Evolutionary conservation across 306 rosid species (phyloP), one percentile per base, ranked within the genome.

Genomic region (Cyamopsis tetragonoloba): DNA sequence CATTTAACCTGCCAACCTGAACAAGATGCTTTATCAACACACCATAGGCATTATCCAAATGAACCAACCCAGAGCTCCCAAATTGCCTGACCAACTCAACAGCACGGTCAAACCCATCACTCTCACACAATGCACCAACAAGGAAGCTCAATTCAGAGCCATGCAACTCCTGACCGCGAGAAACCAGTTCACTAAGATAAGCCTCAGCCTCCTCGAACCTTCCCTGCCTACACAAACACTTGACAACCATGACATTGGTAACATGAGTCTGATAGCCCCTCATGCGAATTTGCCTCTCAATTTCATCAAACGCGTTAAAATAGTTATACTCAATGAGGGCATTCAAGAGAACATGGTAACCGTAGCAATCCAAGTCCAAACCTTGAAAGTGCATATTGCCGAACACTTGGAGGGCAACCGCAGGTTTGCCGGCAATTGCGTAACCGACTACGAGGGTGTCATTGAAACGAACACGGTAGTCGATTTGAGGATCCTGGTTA

Each of bases 301-400:
- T 74, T 2, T 15, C 67, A 30, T 78, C 49, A 57, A 87, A 82
- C 0, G 78, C 86, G 37, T 89, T 82, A 17, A 77, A 72, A 65
- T 64, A 66, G 7, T 62, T 80, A 19, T 76, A 54, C 67, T 89
- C 93, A 22, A 73, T 88, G 14, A 92, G 70, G 9, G 95, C 74
- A 37, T 82, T 83, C 64, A 92, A 50, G 2, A 92, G 67, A 8
- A 86, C 76, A 24, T 92, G 91, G 68, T 92, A 89, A 22, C 44
- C 77, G 41, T 73, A 78, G 27, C 58, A 1, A 39, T 87, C 86
- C 24, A 92, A 54, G 79, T 92, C 98, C 13, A 82, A 43, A 2
- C 96, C 96, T 2, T 46, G 59, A 17, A 84, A 92, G 11, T 96
- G 92, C 96, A 92, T 89, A 74, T 6, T 70, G 22, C 87, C 95